Evolutionary conservation across 208 protist species (phyloP).

Genomic region (Acanthamoeba triangularis): DNA sequence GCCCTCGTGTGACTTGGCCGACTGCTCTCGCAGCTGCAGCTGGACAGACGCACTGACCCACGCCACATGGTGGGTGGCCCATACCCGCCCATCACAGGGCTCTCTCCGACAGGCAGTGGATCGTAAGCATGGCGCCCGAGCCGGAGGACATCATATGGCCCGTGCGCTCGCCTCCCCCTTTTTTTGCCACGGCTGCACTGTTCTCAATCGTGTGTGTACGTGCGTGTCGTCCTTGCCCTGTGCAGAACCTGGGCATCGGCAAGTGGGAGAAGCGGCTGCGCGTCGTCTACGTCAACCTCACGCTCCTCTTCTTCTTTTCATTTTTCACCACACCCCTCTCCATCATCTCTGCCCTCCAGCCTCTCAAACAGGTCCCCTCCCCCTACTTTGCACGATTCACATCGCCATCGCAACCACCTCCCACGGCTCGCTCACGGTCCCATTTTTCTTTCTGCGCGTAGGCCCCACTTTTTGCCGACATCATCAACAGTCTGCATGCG

Average conservation of each 20-base stretch:
- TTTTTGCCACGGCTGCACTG: neutral
- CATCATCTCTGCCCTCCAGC: slow-evolving; percentile 56
- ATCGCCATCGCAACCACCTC: too few species aligned
- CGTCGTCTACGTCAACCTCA: slow-evolving; percentile 65
- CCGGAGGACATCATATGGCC: slow-evolving; percentile 74
- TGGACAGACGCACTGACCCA: too few species aligned
- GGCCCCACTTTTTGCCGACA: slow-evolving; percentile 44
- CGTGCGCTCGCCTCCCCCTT: neutral
- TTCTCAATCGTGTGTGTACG: neutral
- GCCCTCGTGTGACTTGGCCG: neutral
- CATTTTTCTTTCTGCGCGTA: neutral
- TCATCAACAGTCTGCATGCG: slow-evolving; percentile 10
- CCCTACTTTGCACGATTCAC: too few species aligned
- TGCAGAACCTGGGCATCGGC: slow-evolving; percentile 71
- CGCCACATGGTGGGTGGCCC: too few species aligned
- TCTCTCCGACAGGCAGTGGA: slow-evolving; percentile 3
- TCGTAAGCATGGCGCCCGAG: slow-evolving; percentile 64
- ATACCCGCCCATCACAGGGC: neutral
- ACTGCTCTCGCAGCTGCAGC: neutral
- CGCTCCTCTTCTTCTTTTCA: slow-evolving; percentile 65
- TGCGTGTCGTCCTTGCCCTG: neutral
- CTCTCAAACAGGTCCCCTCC: neutral
- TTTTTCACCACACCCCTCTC: slow-evolving; percentile 75
- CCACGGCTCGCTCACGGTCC: neutral
- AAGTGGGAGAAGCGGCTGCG: slow-evolving; percentile 75